Evolutionary conservation across 768 basidiomycete species (phyloP), one percentile per base, ranked within the genome.

Genomic region (Leccinum olivaceopallidum): DNA sequence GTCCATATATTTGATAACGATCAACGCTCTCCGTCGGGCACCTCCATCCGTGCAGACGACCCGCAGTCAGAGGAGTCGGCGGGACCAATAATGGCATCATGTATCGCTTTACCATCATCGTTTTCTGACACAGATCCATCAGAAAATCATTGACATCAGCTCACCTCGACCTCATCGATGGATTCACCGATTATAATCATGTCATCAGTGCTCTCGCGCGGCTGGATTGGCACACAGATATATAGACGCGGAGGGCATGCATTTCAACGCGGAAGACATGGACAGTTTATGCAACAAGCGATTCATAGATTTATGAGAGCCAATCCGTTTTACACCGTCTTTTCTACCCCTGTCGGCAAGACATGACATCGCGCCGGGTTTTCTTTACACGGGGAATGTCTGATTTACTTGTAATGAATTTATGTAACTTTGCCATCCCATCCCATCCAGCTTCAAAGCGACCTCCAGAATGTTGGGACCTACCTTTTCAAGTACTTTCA

Each of bases 81-180:
- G 50, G 69, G 60, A 61, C 47, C 60, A 49, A 60, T 60, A 24
- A 63, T 57, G 56, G 65, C 65, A 63, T 61, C 63, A 66, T 59
- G 60, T 63, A 65, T 61, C 36, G 49, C 63, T 55, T 68, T 71
- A 32, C 62, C 71, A 61, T 58, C 73, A 54, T 75, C 72, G 30
- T 60, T 68, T 49, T 69, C 66, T 50, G 68, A 68, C 59, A 55
- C 60, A 53, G 63, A 70, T 61, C 59, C 60, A 60, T 58, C 65
- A 65, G 65, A 61, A 56, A 64, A 62, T 34, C 58, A 55, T 52
- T 69, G 73, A 59, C 83, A 81, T 65, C 79, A 78, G 58, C 70
- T 74, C 52, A 70, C 81, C 42, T 78, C 77, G 44, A 82, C 83
- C 55, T 79, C 81, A 30, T 78, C 78, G 5, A 80, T 56, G 57